A percentile compares a stretch with the other conserved stretches of the same genome.
phyloP scores from a whole-genome alignment of 2,329 filamentous ascomycete genomes.

The Ilyonectria robusta region DNA sequence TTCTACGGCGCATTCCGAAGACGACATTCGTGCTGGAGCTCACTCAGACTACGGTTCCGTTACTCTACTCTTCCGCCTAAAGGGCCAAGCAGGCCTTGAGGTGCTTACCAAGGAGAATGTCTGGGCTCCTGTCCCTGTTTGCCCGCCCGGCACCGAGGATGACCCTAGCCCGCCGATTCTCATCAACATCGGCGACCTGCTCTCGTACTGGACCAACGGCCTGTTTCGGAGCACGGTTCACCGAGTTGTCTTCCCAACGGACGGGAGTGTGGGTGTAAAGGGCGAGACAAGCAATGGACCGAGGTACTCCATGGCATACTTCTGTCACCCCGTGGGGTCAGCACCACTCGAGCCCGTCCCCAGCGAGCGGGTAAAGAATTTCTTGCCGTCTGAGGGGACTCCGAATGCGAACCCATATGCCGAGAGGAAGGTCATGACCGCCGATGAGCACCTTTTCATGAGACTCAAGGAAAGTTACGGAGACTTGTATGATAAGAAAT shows the following conservation, averaged over 20 bases:
- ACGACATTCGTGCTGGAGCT: slow-evolving; percentile 87
- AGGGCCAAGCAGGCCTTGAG: slow-evolving; percentile 88
- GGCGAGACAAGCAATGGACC: slow-evolving; percentile 66
- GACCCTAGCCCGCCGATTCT: slow-evolving; percentile 81
- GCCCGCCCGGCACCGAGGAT: slow-evolving; percentile 70
- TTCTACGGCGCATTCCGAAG: slow-evolving; percentile 58
- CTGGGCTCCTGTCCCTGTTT: slow-evolving; percentile 78
- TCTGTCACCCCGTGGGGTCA: slow-evolving; percentile 73
- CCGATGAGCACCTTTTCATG: slow-evolving; percentile 74
- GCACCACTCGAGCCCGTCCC: slow-evolving; percentile 71
- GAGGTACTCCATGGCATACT: slow-evolving; percentile 78
- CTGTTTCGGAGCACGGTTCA: slow-evolving; percentile 91
- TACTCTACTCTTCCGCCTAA: slow-evolving; percentile 86
- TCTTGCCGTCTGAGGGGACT: slow-evolving; percentile 51
- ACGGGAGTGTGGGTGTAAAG: slow-evolving; percentile 43
- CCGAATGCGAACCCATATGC: slow-evolving; percentile 62
- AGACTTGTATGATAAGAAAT: slow-evolving; percentile 64
- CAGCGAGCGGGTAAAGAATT: slow-evolving; percentile 67
- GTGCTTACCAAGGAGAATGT: slow-evolving; percentile 72
- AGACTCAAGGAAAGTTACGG: slow-evolving; percentile 72
- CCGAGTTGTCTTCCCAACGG: slow-evolving; percentile 79
- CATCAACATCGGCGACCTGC: slow-evolving; percentile 80
- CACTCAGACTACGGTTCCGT: slow-evolving; percentile 88
- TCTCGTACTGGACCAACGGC: slow-evolving; percentile 92
- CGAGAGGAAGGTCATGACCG: slow-evolving; percentile 71